phyloP scores from a whole-genome alignment of 2,329 filamentous ascomycete species.

The Alternaria sp. region DNA sequence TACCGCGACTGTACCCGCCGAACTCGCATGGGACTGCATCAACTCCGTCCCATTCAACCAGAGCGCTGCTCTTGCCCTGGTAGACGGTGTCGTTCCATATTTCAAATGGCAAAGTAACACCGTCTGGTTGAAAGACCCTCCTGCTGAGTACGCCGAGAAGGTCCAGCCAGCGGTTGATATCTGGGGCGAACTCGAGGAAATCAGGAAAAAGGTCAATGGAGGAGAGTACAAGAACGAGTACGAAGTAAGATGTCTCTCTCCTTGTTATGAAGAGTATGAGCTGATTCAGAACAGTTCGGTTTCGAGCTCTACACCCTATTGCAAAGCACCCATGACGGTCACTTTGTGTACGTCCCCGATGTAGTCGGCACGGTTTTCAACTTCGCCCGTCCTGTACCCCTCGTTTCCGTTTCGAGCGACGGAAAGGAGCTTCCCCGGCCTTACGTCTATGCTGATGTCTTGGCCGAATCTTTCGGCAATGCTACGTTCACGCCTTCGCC shows the following conservation, averaged over 20 bases:
- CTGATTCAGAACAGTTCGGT: conserved; percentile 35
- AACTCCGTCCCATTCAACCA: conserved; percentile 55
- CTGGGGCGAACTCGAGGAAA: conserved; percentile 46
- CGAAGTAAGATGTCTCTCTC: conserved; percentile 28
- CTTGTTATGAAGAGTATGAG: neutral
- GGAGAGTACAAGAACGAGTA: conserved; percentile 51
- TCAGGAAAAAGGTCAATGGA: conserved; percentile 47
- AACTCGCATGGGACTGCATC: conserved; percentile 55
- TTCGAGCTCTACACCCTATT: conserved; percentile 51
- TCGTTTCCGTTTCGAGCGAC: conserved; percentile 68
- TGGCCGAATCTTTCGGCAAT: conserved; percentile 50
- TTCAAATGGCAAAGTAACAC: conserved; percentile 56
- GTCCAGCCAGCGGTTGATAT: conserved; percentile 53
- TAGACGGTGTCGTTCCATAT: conserved; percentile 54
- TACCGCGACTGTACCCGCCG: conserved; percentile 51
- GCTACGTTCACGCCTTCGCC: conserved; percentile 54
- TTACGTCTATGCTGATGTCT: conserved; percentile 59
- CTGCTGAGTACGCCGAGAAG: conserved; percentile 54
- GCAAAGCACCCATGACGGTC: conserved; percentile 67
- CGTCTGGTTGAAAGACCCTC: conserved; percentile 54
- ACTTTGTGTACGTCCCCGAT: conserved; percentile 65
- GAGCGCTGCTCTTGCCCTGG: conserved; percentile 47
- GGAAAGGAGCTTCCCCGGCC: conserved; percentile 59
- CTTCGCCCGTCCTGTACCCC: conserved; percentile 55
- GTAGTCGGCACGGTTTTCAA: conserved; percentile 59